Conservation (phyloP, 306 rosid species). For the Medicago ruthenica region DNA sequence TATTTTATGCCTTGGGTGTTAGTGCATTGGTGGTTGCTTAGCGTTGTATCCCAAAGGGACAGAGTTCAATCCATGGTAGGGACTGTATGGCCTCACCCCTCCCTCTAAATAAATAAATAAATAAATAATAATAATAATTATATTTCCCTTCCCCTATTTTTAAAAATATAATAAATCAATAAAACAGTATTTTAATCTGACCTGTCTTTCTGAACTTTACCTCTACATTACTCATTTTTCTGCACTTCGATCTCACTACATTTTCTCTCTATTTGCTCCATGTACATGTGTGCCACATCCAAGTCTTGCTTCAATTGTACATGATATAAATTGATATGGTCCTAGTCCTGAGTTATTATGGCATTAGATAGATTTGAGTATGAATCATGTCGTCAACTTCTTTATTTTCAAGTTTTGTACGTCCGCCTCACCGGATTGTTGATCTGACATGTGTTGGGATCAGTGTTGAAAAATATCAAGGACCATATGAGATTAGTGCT, state of each 20-base stretch:
- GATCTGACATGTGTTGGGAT: conserved; percentile 19
- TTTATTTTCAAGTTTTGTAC: conserved; percentile 33
- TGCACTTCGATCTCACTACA: neutral
- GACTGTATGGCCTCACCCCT: neutral
- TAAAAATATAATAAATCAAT: neutral
- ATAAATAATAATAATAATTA: too few species aligned
- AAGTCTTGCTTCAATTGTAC: neutral
- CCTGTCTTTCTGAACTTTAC: conserved; percentile 61
- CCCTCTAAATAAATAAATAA: neutral
- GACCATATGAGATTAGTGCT: conserved; percentile 24
- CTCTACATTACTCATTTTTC: neutral
- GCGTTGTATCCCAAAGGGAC: neutral
- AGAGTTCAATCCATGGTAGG: neutral
- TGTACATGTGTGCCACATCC: conserved; percentile 2
- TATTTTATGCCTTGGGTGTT: neutral
- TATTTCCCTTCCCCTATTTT: neutral
- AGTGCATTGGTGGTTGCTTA: neutral
- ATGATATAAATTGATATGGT: conserved; percentile 15
- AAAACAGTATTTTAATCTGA: conserved; percentile 15
- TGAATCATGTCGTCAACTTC: conserved; percentile 21
- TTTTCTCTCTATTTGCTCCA: conserved; percentile 29
- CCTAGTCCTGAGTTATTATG: conserved; percentile 3
- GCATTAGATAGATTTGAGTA: conserved; percentile 21
- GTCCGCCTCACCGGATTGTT: neutral
- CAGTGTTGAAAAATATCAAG: conserved; percentile 25